Base-by-base conservation (phyloP, 306 rosid species). In the Rubus parviflorus region DNA sequence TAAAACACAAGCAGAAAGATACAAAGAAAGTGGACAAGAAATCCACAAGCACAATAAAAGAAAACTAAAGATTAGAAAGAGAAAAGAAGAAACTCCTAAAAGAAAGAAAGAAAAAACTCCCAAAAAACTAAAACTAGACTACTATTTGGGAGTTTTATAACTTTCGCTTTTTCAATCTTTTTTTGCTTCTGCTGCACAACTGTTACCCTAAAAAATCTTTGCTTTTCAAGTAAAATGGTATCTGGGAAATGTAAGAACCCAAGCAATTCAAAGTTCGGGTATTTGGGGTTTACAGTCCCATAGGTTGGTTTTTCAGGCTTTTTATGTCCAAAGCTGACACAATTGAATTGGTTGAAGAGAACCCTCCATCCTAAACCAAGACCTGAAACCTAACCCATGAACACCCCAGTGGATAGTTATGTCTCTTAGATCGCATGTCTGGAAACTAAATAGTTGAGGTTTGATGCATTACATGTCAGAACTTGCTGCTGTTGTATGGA, bases 401-500 rank as follows among this genome's bases (percentile, higher is more conserved):
- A 40, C 66, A 73, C 67, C 38, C 76, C 61, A 10, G 67, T 51
- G 23, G 19, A 57, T 67, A 54, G 70, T 12, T 20, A 72, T 54
- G 46, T 42, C 61, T 74, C 73, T 78, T 38, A 25, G 83, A 54
- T 73, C 22, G 56, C 63, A 73, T 72, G 54, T 42, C 14, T 65
- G 73, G 74, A 75, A 70, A 30, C 77, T 81, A 75, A 53, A 70
- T 75, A 68, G 79, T 61, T 79, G 79, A 71, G 79, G 73, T 80
- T 68, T 58, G 77, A 65, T 75, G 75, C 84, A 69, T 64, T 62
- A 74, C 40, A 70, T 67, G 80, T 79, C 78, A 80, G 86, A 78
- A 66, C 78, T 82, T 51, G 70, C 73, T 81, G 73, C 58, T 74
- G 76, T 81, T 83, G 51, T 73, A 74, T 83, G 70, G 70, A 70